Base-by-base conservation (phyloP, 2,329 filamentous ascomycete species). In the Aspergillus pseudoterreus region DNA sequence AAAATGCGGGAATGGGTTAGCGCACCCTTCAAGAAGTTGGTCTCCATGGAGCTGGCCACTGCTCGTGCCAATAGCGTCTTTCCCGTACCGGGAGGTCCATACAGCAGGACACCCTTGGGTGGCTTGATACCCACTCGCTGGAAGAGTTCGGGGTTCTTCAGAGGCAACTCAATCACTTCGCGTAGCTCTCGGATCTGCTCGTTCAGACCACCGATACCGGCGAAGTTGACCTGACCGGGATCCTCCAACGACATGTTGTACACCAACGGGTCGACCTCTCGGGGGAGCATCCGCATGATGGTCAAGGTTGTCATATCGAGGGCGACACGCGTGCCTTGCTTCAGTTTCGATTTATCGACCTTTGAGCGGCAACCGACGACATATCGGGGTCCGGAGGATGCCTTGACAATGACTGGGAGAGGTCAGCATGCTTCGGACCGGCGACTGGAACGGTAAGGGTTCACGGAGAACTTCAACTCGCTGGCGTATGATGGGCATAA, bases 241-340 rank as follows among this genome's bases (percentile, higher is more conserved):
- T 99, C 94, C 73, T 99, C 94, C 63, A 99, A 76, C 17, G 94
- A 99, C 94, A 99, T 99, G 80, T 99, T 99, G 83, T 99, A 99
- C 62, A 99, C 94, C 61, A 99, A 81, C 17, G 94, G 94, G 69
- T 99, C 94, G 69, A 99, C 95, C 78, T 99, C 94, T 72, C 94
- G 88, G 54, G 94, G 95, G 43, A 99, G 82, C 94, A 99, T 99
- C 67, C 94, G 90, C 94, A 99, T 99, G 75, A 99, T 99, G 55
- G 94, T 99, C 62, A 99, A 87, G 17, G 94, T 99, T 47, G 94
- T 99, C 94, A 99, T 99, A 69, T 99, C 94, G 54, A 99, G 86
- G 32, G 94, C 92, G 50, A 99, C 94, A 67, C 94, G 90, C 24
- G 92, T 96, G 65, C 95, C 95, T 76, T 99, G 94, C 82, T 97